Percentiles rank a stretch among this genome's conserved stretches.
Evolutionary conservation across 306 rosid species (phyloP).

Genomic region (Pyrus communis): DNA sequence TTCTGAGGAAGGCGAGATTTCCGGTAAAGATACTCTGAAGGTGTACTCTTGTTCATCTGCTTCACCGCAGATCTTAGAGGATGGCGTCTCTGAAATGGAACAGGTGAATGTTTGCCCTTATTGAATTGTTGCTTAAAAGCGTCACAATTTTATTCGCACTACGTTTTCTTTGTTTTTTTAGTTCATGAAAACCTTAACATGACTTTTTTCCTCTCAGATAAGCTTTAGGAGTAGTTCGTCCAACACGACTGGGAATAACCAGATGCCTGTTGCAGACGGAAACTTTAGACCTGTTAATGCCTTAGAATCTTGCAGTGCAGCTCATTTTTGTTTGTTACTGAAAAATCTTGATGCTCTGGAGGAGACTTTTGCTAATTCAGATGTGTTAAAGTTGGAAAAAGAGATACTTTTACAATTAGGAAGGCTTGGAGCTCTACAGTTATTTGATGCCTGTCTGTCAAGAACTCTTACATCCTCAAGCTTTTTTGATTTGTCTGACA

Average conservation of each 20-base stretch:
- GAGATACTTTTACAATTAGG: conserved; percentile 53
- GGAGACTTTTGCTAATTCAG: conserved; percentile 62
- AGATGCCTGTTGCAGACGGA: conserved; percentile 26
- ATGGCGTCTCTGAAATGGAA: conserved; percentile 38
- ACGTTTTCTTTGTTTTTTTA: background rate
- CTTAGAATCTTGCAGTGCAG: conserved; percentile 29
- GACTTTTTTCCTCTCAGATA: conserved; percentile 30
- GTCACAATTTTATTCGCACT: background rate
- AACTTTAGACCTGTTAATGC: conserved; percentile 6
- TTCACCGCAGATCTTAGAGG: conserved; percentile 31
- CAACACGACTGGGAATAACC: conserved; percentile 17
- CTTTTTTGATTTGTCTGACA: conserved; percentile 15
- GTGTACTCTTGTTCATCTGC: conserved; percentile 40
- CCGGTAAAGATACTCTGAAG: conserved; percentile 40
- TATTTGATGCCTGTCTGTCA: conserved; percentile 51
- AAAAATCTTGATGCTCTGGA: conserved; percentile 71
- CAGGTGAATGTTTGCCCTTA: conserved; percentile 39
- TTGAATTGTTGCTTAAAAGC: background rate
- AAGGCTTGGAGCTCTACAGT: conserved; percentile 69
- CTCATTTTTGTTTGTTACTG: conserved; percentile 55
- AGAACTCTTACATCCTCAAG: conserved; percentile 39
- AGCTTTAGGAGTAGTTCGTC: conserved; percentile 26
- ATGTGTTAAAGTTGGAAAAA: conserved; percentile 43
- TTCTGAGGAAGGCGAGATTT: conserved; percentile 53
- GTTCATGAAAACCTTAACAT: conserved; percentile 8